A percentile compares a stretch with the other conserved stretches of the same genome.
phyloP scores from a whole-genome alignment of 495 filamentous ascomycete genomes.

The Penicillium ucsense region DNA sequence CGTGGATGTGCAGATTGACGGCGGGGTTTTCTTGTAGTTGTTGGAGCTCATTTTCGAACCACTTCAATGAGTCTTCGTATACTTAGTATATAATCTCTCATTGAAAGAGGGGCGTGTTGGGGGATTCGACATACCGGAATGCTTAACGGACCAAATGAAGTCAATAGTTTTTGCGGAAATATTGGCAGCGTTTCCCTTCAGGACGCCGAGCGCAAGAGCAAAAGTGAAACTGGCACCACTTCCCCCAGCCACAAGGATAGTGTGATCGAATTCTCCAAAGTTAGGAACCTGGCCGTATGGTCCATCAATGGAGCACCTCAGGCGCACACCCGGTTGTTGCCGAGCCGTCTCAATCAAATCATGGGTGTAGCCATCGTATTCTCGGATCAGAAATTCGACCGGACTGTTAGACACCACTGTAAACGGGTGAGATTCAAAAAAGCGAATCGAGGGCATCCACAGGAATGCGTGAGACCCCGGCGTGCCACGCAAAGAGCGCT shows the following conservation, averaged over 20 bases:
- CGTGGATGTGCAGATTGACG: slow-evolving; percentile 6
- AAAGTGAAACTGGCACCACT: slow-evolving; percentile 49
- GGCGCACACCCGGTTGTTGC: slow-evolving; percentile 33
- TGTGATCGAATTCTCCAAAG: slow-evolving; percentile 45
- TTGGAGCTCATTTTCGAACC: slow-evolving; percentile 9
- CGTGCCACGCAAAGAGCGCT: slow-evolving; percentile 31
- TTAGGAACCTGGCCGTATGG: slow-evolving; percentile 49
- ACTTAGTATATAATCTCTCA: background rate
- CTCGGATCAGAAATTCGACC: slow-evolving; percentile 45
- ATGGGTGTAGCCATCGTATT: slow-evolving; percentile 47
- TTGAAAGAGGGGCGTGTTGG: background rate
- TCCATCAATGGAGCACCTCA: slow-evolving; percentile 46
- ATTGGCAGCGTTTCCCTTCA: background rate
- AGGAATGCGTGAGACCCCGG: slow-evolving; percentile 54
- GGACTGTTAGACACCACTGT: slow-evolving; percentile 42
- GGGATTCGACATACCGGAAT: background rate
- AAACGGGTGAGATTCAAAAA: slow-evolving; percentile 52
- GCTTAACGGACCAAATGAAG: slow-evolving; percentile 11
- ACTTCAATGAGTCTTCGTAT: slow-evolving; percentile 4
- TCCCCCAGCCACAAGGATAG: slow-evolving; percentile 50
- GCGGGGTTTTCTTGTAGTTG: slow-evolving; percentile 2
- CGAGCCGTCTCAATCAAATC: slow-evolving; percentile 42
- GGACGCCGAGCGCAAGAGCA: slow-evolving; percentile 6
- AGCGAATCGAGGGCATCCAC: slow-evolving; percentile 48
- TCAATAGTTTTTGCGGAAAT: slow-evolving; percentile 6